Conservation (phyloP, 225 moss, liverwort and hornwort species). For the Sphagnum tenellum region DNA sequence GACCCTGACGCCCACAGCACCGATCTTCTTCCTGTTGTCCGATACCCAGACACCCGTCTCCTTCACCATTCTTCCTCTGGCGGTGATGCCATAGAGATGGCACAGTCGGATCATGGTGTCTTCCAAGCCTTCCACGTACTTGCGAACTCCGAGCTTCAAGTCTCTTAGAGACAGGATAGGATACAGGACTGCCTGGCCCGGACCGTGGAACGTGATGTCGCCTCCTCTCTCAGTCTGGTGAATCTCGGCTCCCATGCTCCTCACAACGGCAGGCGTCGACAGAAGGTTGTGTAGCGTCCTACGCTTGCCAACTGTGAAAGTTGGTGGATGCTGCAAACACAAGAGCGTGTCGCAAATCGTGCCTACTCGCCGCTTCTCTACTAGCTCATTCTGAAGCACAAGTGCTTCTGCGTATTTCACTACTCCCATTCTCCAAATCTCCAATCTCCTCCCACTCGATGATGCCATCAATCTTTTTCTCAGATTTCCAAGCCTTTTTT, state of each 20-base stretch:
- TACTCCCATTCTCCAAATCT: constrained; percentile 65
- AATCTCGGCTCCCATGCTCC: constrained; percentile 46
- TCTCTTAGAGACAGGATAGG: constrained; percentile 59
- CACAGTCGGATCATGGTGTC: constrained; percentile 75
- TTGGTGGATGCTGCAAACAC: constrained; percentile 75
- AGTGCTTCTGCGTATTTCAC: constrained; percentile 50
- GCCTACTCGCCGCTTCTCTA: constrained; percentile 59
- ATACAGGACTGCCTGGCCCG: constrained; percentile 72
- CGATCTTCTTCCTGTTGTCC: constrained; percentile 56
- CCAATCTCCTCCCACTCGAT: constrained; percentile 24
- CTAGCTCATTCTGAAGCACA: constrained; percentile 36
- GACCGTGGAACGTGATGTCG: constrained; percentile 90
- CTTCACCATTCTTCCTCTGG: constrained; percentile 53
- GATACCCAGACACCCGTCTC: constrained; percentile 87
- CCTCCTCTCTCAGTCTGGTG: constrained; percentile 66
- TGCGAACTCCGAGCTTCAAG: constrained; percentile 56
- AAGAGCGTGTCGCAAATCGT: constrained; percentile 36
- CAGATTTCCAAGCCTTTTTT: no score
- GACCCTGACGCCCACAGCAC: constrained; percentile 80
- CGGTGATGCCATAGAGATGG: constrained; percentile 52
- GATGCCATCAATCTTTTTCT: constrained; percentile 15
- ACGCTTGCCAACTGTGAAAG: constrained; percentile 86
- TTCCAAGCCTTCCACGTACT: constrained; percentile 77
- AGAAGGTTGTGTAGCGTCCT: constrained; percentile 68
- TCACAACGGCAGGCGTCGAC: constrained; percentile 37